Evolutionary conservation across 2,329 filamentous ascomycete species (phyloP), one percentile per base, ranked within the genome.

Genomic region (Scytalidium lignicola): DNA sequence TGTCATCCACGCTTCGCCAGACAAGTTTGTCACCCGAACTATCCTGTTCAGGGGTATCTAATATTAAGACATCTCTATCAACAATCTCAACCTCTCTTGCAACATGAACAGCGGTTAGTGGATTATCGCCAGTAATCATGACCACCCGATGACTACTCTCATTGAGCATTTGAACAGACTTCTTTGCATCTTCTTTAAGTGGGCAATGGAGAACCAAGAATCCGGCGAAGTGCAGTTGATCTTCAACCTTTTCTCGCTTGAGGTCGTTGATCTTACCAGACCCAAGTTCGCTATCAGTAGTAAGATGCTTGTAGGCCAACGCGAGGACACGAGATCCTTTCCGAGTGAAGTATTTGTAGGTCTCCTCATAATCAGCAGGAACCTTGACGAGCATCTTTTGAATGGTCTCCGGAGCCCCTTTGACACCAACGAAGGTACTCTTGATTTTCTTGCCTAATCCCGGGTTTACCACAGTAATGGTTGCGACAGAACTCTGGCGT

Each of bases 61-160:
- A 77, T 59, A 99, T 97, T 51, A 97, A 78, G 47, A 93, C 89
- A 28, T 97, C 91, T 49, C 93, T 86, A 63, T 99, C 93, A 15
- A 99, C 90, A 67, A 99, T 99, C 67, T 99, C 93, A 21, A 99
- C 93, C 67, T 96, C 86, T 53, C 86, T 85, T 15, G 93, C 93
- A 49, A 99, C 93, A 65, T 99, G 92, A 10, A 96, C 89, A 56
- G 93, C 93, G 39, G 93, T 99, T 46, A 99, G 78, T 12, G 93
- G 92, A 67, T 99, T 99, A 68, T 99, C 93, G 65, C 93, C 93
- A 52, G 93, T 99, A 58, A 99, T 99, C 93, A 99, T 99, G 59
- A 99, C 88, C 43, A 96, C 90, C 60, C 93, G 89, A 69, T 99
- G 93, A 71, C 91, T 97, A 70, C 92, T 97, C 74, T 99, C 93